Percentiles rank a stretch among this genome's conserved stretches.
phyloP scores from a whole-genome alignment of 2,329 filamentous ascomycete genomes.

The Fusarium proliferatum region DNA sequence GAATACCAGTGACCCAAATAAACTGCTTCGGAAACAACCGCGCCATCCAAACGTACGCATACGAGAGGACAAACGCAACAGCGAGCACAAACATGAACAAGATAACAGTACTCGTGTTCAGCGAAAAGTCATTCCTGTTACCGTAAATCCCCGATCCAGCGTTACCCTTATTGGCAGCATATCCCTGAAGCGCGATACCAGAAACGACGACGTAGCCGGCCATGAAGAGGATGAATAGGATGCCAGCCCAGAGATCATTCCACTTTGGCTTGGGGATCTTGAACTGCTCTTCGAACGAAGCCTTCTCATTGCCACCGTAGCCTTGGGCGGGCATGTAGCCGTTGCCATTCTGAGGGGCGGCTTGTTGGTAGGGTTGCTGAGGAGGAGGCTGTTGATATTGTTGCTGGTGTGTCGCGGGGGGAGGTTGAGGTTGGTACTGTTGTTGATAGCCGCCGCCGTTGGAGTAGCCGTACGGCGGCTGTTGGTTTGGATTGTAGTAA shows the following conservation, averaged over 20 bases:
- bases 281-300: slow-evolving; percentile 82
- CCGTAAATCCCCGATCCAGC: slow-evolving; percentile 81
- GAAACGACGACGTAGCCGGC: slow-evolving; percentile 81
- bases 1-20: slow-evolving; percentile 90
- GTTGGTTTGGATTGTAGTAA: slow-evolving; percentile 46
- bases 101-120: slow-evolving; percentile 87
- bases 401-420: slow-evolving; percentile 29
- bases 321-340: slow-evolving; percentile 52
- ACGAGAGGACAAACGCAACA: slow-evolving; percentile 79
- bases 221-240: slow-evolving; percentile 78
- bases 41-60: slow-evolving; percentile 79
- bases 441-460: slow-evolving; percentile 38
- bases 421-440: slow-evolving; percentile 43
- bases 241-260: slow-evolving; percentile 89
- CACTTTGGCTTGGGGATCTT: slow-evolving; percentile 85
- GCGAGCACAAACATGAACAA: slow-evolving; percentile 83
- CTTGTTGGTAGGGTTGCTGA: no score
- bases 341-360: slow-evolving; percentile 36
- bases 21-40: slow-evolving; percentile 87
- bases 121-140: slow-evolving; percentile 70
- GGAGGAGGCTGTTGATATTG: slow-evolving; percentile 2
- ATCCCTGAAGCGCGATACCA: slow-evolving; percentile 79
- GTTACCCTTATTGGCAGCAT: slow-evolving; percentile 70
- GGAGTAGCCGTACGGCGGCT: slow-evolving; percentile 30
- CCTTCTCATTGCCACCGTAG: slow-evolving; percentile 57